Conservation (phyloP, 495 filamentous ascomycete species). For the Pseudotulostoma volvatum region DNA sequence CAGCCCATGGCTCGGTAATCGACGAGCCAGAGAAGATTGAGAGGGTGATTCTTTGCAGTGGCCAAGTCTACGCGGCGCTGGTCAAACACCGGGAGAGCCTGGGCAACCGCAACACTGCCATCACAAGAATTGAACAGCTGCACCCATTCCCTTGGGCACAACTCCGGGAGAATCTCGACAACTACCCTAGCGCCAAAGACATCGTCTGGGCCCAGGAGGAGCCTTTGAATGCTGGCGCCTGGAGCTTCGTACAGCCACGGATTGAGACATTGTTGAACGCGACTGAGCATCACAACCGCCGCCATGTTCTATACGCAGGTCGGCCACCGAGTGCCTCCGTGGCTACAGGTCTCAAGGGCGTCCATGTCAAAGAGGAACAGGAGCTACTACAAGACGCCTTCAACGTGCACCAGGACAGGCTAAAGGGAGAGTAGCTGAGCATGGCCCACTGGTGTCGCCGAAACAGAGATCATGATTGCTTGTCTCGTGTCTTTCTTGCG, state of each 20-base stretch:
- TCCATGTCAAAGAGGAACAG: constrained; percentile 85
- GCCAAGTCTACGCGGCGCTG: constrained; percentile 84
- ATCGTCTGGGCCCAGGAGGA: constrained; percentile 97
- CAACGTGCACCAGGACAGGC: constrained; percentile 39
- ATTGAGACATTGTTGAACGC: constrained; percentile 90
- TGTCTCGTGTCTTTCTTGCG: no score
- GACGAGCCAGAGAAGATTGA: constrained; percentile 75
- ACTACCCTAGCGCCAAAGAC: constrained; percentile 88
- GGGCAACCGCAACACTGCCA: constrained; percentile 70
- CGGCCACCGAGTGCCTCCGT: constrained; percentile 79
- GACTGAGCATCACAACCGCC: constrained; percentile 75
- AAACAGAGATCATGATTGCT: no score
- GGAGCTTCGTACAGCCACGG: constrained; percentile 88
- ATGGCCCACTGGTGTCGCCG: no score
- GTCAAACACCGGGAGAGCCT: constrained; percentile 78
- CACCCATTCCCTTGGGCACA: constrained; percentile 98
- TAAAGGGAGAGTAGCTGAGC: constrained; percentile 40
- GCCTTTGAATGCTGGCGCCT: constrained; percentile 88
- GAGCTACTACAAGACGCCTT: constrained; percentile 69
- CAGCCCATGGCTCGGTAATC: constrained; percentile 58
- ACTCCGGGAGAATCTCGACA: constrained; percentile 86
- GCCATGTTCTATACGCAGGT: constrained; percentile 95
- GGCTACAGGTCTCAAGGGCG: constrained; percentile 78
- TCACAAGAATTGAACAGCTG: constrained; percentile 92
- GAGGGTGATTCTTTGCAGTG: constrained; percentile 84